Conservation (phyloP, 352 stramenopile genomes). For the Globisporangium radiosum region DNA sequence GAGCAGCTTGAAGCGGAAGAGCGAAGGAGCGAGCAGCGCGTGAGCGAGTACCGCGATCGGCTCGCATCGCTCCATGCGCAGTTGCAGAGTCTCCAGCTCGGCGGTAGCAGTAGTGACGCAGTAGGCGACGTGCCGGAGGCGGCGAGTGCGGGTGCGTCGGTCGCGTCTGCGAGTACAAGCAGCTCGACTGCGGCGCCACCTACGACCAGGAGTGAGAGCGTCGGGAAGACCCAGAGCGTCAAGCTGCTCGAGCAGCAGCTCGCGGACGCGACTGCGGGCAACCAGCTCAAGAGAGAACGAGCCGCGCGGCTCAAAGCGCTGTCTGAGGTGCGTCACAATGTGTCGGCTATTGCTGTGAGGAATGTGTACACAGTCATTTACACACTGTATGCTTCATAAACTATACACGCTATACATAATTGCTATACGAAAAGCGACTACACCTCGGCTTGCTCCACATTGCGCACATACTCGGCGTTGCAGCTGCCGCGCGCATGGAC, state of each 20-base stretch:
- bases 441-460: constrained; percentile 73
- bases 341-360: too few species aligned
- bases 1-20: constrained; percentile 64
- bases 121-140: too few species aligned
- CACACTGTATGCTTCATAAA: not conserved
- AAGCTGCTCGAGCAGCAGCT: constrained; percentile 70
- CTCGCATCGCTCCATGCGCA: constrained; percentile 49
- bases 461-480: constrained; percentile 64
- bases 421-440: constrained; percentile 28
- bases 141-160: not conserved
- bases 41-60: constrained; percentile 51
- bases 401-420: too few species aligned
- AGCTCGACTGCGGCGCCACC: not conserved
- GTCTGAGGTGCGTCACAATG: constrained; percentile 31
- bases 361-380: not conserved
- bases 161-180: not conserved
- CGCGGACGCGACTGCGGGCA: constrained; percentile 30
- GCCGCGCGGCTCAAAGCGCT: constrained; percentile 44
- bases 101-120: constrained; percentile 17
- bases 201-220: constrained; percentile 7
- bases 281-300: constrained; percentile 71
- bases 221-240: constrained; percentile 34
- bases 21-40: constrained; percentile 47
- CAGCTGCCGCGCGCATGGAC: constrained; percentile 33
- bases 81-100: constrained; percentile 71